phyloP scores from a whole-genome alignment of 2,329 filamentous ascomycete species.

The Pseudocercospora vitis region DNA sequence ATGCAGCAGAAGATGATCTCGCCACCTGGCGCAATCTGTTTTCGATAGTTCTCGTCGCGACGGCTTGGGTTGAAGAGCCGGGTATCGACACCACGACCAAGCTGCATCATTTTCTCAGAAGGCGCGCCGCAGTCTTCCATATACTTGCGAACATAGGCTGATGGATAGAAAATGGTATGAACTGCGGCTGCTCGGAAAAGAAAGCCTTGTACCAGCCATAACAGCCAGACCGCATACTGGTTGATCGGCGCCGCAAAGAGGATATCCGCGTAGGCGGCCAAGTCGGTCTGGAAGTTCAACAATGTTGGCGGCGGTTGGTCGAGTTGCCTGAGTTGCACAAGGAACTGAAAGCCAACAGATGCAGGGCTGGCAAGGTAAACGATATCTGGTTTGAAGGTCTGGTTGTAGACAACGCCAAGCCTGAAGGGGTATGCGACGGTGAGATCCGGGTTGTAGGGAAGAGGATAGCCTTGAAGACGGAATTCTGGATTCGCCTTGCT shows the following conservation, averaged over 20 bases:
- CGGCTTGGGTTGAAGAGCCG: slow-evolving; percentile 59
- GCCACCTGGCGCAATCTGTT: slow-evolving; percentile 58
- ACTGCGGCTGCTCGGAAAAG: slow-evolving; percentile 63
- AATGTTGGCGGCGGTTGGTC: slow-evolving; percentile 58
- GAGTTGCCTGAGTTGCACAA: slow-evolving; percentile 67
- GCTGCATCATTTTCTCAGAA: slow-evolving; percentile 56
- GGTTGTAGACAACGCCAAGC: slow-evolving; percentile 60
- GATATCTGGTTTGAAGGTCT: slow-evolving; percentile 65
- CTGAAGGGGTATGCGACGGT: slow-evolving; percentile 69
- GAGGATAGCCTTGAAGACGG: slow-evolving; percentile 62
- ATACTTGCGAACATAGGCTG: slow-evolving; percentile 62
- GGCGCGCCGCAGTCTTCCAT: slow-evolving; percentile 59
- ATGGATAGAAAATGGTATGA: slow-evolving; percentile 69
- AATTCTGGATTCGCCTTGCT: slow-evolving; percentile 51
- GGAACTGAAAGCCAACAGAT: slow-evolving; percentile 68
- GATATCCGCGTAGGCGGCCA: slow-evolving; percentile 68
- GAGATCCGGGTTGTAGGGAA: slow-evolving; percentile 71
- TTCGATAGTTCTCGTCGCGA: slow-evolving; percentile 54
- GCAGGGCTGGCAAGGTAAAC: slow-evolving; percentile 71
- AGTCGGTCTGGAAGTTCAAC: slow-evolving; percentile 71
- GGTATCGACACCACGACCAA: slow-evolving; percentile 67
- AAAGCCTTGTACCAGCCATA: slow-evolving; percentile 64
- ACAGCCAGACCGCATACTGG: slow-evolving; percentile 60
- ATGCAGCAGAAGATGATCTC: slow-evolving; percentile 67
- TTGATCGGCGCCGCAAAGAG: slow-evolving; percentile 66